These are phyloP conservation scores for Apiotrichum mycotoxinovorans DNA, from an alignment of 1,284 basidiomycete genomes.

Conservation along the genomic window DNA sequence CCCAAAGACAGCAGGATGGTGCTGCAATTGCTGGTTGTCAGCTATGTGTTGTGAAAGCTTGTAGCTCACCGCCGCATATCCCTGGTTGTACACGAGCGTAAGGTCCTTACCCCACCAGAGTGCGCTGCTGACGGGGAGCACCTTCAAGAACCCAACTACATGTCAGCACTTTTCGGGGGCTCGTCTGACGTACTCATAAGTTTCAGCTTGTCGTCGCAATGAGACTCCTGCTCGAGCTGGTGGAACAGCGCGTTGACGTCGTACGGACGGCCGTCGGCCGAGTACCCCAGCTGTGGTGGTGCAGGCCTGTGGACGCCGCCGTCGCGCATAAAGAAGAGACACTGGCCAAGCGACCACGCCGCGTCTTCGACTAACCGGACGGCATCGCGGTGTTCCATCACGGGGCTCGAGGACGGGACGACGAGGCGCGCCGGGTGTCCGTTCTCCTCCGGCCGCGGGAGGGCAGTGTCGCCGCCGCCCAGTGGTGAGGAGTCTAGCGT, in stretches of 20 bases:
- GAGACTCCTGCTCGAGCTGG: constrained; percentile 33
- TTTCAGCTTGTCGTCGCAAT: constrained; percentile 40
- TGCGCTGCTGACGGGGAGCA: constrained; percentile 39
- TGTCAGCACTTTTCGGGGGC: not conserved
- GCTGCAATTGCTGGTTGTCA: constrained; percentile 16
- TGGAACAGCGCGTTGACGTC: constrained; percentile 34
- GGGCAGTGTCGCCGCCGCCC: too few species aligned
- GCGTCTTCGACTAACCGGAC: not conserved
- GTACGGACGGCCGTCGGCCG: constrained; percentile 12
- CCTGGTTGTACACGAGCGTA: constrained; percentile 46
- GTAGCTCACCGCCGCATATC: constrained; percentile 31
- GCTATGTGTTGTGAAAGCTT: not conserved
- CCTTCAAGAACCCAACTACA: constrained; percentile 33
- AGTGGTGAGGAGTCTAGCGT: too few species aligned
- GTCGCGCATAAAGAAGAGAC: constrained; percentile 9
- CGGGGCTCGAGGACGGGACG: not conserved
- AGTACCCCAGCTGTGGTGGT: not conserved
- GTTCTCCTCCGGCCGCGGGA: not conserved
- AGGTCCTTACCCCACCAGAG: constrained; percentile 48
- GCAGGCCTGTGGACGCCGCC: not conserved
- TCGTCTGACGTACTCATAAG: constrained; percentile 28
- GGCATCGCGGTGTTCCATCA: not conserved
- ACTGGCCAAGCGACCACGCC: not conserved
- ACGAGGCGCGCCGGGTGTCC: not conserved
- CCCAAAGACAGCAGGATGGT: constrained; percentile 45